Evolutionary conservation across 441 rosid species (phyloP).

Genomic region (Erodium texanum): DNA sequence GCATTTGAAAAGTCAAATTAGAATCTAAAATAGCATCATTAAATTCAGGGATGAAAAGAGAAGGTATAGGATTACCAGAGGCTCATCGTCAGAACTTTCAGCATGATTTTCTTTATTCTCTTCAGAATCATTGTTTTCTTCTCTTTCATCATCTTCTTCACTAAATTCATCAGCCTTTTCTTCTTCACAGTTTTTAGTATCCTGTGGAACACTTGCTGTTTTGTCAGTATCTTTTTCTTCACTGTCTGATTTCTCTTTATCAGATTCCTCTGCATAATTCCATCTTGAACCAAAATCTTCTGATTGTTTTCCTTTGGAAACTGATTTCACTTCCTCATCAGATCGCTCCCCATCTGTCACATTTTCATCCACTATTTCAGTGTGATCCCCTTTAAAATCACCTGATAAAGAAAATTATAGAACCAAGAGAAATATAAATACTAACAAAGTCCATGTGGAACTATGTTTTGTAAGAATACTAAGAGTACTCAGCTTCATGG

Average conservation of each 20-base stretch:
- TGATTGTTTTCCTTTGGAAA: conserved; percentile 29
- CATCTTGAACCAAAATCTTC: conserved; percentile 31
- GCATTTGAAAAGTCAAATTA: conserved; percentile 28
- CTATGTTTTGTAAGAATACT: not conserved
- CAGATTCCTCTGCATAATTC: conserved; percentile 31
- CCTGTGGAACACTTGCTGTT: not conserved
- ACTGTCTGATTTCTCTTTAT: conserved; percentile 11
- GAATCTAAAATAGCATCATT: not conserved
- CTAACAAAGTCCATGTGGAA: not conserved
- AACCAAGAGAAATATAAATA: not conserved
- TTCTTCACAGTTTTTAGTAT: conserved; percentile 1
- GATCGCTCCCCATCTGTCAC: conserved; percentile 30
- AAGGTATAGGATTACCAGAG: conserved; percentile 52
- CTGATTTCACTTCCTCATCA: conserved; percentile 38
- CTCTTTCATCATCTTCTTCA: not conserved
- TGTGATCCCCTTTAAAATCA: conserved; percentile 34
- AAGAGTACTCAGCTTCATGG: not conserved
- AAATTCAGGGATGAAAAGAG: conserved; percentile 10
- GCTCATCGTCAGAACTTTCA: conserved; percentile 78
- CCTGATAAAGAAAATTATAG: conserved; percentile 22
- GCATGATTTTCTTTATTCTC: conserved; percentile 32
- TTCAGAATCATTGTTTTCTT: conserved; percentile 23
- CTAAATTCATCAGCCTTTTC: not conserved
- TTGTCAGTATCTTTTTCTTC: not conserved
- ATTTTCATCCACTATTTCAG: conserved; percentile 25